Base-by-base conservation (phyloP, 768 basidiomycete species). In the Russula brevipes region DNA sequence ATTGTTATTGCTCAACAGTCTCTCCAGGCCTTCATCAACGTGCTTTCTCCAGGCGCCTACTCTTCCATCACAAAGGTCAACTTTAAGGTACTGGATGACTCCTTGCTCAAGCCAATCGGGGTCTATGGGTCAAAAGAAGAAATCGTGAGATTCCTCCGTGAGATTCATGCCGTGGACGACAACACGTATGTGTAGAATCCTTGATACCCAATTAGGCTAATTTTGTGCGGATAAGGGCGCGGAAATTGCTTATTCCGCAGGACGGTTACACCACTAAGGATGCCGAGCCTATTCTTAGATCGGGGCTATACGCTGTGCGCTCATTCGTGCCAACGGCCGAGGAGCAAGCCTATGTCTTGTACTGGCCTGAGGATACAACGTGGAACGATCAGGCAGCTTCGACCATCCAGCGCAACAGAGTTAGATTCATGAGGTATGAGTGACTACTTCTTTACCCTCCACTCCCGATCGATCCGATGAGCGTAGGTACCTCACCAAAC, bases 361-460 rank as follows among this genome's bases (percentile, higher is more conserved):
- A 82, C 60, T 87, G 86, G 85, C 85, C 85, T 0, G 83, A 87
- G 62, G 76, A 81, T 36, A 76, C 73, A 1, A 85, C 85, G 0
- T 86, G 85, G 85, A 70, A 80, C 42, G 83, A 85, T 69, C 71
- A 75, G 16, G 79, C 82, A 0, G 54, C 72, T 6, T 73, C 78
- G 1, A 72, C 82, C 4, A 77, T 82, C 53, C 69, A 76, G 39
- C 77, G 81, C 14, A 86, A 85, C 70, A 76, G 85, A 9, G 74
- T 81, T 4, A 83, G 85, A 0, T 87, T 86, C 67, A 85, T 86
- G 82, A 72, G 85, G 85, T 83, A 71, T 30, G 72, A 60, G 14
- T 36, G 51, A 55, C 33, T n/a, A 31, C 31, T 53, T 9, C 24
- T 6, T 14, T 46, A 6, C 5, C 16, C 5, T 42, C 2, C 31